Evolutionary conservation across 441 rosid genomes (phyloP), one percentile per base, ranked within the genome.

Genomic region (Croton laevigatus): DNA sequence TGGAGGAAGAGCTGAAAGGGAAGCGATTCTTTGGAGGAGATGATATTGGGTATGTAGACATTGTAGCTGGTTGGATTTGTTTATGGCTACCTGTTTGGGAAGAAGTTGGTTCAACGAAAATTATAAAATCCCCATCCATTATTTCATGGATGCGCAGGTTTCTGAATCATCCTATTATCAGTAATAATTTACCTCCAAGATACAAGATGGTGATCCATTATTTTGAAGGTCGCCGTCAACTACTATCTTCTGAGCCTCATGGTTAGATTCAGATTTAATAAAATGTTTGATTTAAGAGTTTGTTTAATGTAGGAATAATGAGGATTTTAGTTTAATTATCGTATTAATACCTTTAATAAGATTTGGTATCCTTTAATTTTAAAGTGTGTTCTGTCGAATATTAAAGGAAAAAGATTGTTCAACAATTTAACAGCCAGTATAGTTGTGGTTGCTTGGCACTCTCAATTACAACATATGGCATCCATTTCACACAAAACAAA

Each of bases 11-110:
- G 66, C 68, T 81, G 0, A 36, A 74, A 61, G 78, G 69, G 38
- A 81, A 70, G 60, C 58, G 51, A 13, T 67, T 76, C 70, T 76
- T 78, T 32, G 85, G 81, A 38, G 83, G 78, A 42, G 78, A 80
- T 14, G 59, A 10, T 34, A 70, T 84, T 42, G 83, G 85, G 54
- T 80, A 71, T 53, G 11, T 76, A 71, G 82, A 84, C 57, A 36
- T 81, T 55, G 59, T 62, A 7, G 2, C 72, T 19, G 85, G 78
- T 27, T 74, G 81, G 83, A 71, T 84, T 1, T 48, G 73, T 27
- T 23, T 64, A 54, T 66, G 71, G 75, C 17, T 49, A 17, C 20
- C 20, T 49, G 20, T 49, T 49, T 49, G 53, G 53, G 53, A 49
- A 49, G 53, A 49, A 49, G 53, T 49, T 49, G 53, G 53, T n/a